Base-by-base conservation (phyloP, 2,329 filamentous ascomycete species). In the Scedosporium apiospermum region DNA sequence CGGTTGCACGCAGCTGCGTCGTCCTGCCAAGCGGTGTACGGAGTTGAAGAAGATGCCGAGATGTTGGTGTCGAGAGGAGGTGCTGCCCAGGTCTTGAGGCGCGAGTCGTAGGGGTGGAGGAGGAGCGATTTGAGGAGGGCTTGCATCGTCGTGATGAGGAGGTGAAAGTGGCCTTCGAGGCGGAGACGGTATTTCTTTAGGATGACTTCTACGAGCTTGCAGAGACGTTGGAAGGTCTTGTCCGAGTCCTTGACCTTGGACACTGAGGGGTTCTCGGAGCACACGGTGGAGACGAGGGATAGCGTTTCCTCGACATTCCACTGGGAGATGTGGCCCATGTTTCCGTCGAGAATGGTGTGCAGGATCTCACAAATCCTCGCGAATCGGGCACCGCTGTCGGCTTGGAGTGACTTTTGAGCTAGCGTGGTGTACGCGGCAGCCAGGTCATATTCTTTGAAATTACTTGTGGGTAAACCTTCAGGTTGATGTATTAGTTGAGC, bases 141-240 rank as follows among this genome's bases (percentile, higher is more conserved):
- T 67, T 86, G 81, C 63, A 88, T 73, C 2, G 78, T 73, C 42
- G 78, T 72, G 57, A 86, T 72, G 4, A 87, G 75, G 55, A 87
- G 73, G 68, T 86, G 85, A 67, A 85, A 84, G 65, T 85, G 85
- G 1, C 84, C 84, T 67, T 86, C 81, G 1, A 88, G 75, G 9
- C 85, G 83, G 53, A 84, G 76, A 4, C 85, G 77, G 70, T 88
- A 83, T 58, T 83, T 82, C 68, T 80, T 80, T 69, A 88, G 80
- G 44, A 88, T 73, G 23, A 77, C 73, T 62, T 84, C 82, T 21
- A 84, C 73, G 7, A 88, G 74, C 61, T 77, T 78, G 73, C 80
- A 86, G 16, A 83, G 72, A 68, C 74, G 74, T 1, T 75, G 69
- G 68, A 78, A 85, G 0, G 76, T 71, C 5, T 74, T 71, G 6